Percentiles rank a stretch among this genome's conserved stretches.
These are phyloP conservation scores for Parachlorella kessleri DNA, from an alignment of 139 green algal genomes.

Conservation along the genomic window DNA sequence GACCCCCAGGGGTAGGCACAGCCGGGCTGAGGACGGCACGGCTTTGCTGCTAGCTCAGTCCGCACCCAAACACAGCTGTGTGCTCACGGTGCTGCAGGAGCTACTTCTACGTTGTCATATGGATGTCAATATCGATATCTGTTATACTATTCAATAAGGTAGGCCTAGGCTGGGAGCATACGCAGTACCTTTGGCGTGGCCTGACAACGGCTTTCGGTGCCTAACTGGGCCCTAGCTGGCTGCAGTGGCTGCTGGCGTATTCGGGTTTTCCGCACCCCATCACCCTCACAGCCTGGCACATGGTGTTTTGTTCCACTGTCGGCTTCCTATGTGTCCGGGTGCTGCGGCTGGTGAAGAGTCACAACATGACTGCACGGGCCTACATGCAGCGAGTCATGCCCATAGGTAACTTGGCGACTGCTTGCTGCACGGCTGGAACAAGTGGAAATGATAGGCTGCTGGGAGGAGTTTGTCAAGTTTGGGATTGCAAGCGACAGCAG, in stretches of 20 bases:
- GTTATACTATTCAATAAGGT: conserved; percentile 98
- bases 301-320: conserved; percentile 85
- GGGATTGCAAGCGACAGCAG: too few relatives aligned
- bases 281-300: conserved; percentile 84
- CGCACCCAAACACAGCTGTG: too few relatives aligned
- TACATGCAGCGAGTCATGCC: conserved; percentile 83
- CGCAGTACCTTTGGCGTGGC: neutral
- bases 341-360: conserved; percentile 71
- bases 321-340: conserved; percentile 59
- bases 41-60: too few relatives aligned
- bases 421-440: neutral
- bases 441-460: too few relatives aligned
- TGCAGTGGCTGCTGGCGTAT: conserved; percentile 71
- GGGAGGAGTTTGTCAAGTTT: too few relatives aligned
- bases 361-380: conserved; percentile 72
- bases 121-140: conserved; percentile 35
- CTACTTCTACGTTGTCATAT: conserved; percentile 39
- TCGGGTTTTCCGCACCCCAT: conserved; percentile 93
- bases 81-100: conserved; percentile 4
- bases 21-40: too few relatives aligned
- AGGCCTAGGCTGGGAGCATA: neutral
- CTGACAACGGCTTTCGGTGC: neutral
- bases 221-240: neutral
- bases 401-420: conserved; percentile 61
- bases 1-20: too few relatives aligned